These are phyloP conservation scores for Wallacemonas sp. DNA, from an alignment of 208 protist genomes.

Conservation along the genomic window DNA sequence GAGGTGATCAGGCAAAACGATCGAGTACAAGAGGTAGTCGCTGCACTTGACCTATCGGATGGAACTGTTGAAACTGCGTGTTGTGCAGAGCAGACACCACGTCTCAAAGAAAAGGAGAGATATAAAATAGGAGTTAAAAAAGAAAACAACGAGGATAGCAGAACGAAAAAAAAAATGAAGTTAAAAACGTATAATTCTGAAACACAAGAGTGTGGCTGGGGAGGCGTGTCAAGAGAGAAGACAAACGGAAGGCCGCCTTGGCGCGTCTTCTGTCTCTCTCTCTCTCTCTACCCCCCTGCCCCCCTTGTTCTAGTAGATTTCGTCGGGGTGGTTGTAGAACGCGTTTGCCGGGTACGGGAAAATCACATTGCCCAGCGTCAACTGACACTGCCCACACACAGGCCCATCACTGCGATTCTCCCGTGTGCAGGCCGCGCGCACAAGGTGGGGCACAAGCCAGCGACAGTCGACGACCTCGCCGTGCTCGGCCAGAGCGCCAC, in stretches of 20 bases:
- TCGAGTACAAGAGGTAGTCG: no score
- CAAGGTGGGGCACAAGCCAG: neutral
- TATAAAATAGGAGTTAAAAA: conserved; percentile 16
- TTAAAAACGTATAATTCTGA: neutral
- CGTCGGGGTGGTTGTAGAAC: conserved; percentile 12
- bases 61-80: no score
- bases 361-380: conserved; percentile 4
- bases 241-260: neutral
- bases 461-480: neutral
- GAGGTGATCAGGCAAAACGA: no score
- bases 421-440: neutral
- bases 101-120: neutral
- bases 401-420: no score
- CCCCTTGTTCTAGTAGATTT: neutral
- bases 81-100: neutral
- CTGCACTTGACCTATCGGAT: no score
- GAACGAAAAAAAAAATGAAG: conserved; percentile 1
- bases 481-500: neutral
- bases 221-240: neutral
- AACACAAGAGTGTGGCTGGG: no score
- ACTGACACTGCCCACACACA: no score
- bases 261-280: no score
- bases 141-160: neutral
- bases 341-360: neutral
- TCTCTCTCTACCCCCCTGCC: neutral